Percentiles rank a stretch among this genome's conserved stretches.
These are phyloP conservation scores for Suhomyces bribrorum DNA, from an alignment of 1,139 yeast genomes.

Conservation along the genomic window DNA sequence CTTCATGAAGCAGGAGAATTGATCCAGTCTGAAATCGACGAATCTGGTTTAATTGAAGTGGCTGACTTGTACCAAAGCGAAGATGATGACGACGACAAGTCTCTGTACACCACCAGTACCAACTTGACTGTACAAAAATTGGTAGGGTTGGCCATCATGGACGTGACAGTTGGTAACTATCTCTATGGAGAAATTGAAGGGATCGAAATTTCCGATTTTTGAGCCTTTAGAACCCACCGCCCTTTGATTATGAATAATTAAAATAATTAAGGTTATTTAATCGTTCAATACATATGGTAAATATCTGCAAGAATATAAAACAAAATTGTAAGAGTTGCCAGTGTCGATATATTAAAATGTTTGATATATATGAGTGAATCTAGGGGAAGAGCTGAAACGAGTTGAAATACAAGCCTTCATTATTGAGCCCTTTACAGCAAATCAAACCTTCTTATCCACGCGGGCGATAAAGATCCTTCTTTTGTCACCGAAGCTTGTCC, in stretches of 20 bases:
- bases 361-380: too few relatives aligned
- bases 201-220: conserved; percentile 5
- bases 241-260: neutral
- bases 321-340: too few relatives aligned
- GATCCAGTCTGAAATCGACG: conserved; percentile 43
- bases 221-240: neutral
- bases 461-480: too few relatives aligned
- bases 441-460: too few relatives aligned
- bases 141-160: conserved; percentile 67
- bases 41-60: conserved; percentile 45
- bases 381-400: too few relatives aligned
- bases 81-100: conserved; percentile 7
- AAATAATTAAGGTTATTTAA: too few relatives aligned
- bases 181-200: conserved; percentile 18
- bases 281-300: neutral
- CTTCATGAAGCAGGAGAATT: conserved; percentile 67
- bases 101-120: conserved; percentile 11
- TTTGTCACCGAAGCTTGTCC: too few relatives aligned
- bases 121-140: conserved; percentile 50
- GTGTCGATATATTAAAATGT: too few relatives aligned
- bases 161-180: conserved; percentile 46
- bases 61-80: conserved; percentile 36
- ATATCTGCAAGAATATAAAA: too few relatives aligned
- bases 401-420: too few relatives aligned
- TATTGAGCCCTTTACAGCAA: too few relatives aligned